Evolutionary conservation across 2,329 filamentous ascomycete species (phyloP), one percentile per base, ranked within the genome.

Genomic region (Xylaria sp.): DNA sequence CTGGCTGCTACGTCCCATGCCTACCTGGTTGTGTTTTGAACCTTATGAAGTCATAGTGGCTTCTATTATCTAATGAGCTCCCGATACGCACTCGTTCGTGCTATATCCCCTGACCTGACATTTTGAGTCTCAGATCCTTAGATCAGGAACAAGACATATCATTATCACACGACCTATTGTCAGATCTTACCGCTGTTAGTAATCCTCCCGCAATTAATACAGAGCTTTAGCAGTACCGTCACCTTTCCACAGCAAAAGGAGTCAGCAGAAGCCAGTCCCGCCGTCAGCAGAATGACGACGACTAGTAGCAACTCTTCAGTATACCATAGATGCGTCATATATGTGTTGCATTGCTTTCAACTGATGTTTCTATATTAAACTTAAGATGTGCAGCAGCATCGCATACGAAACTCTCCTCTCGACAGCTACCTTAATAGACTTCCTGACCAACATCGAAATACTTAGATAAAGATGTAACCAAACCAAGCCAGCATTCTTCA

Each of bases 271-370:
- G 17, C 15, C 39, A 42, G 39, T 42, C 15, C 20, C 13, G 39
- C n/a, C n/a, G n/a, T n/a, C n/a, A n/a, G n/a, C n/a, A n/a, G n/a
- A n/a, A n/a, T n/a, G n/a, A n/a, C n/a, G n/a, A 11, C 7, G 29
- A 31, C 29, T 3, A 31, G n/a, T 22, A 17, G 6, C 17, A 42
- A 42, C n/a, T n/a, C n/a, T n/a, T n/a, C n/a, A n/a, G n/a, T 42
- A 42, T 44, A 58, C 22, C 45, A 57, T 13, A n/a, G 7, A 11
- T 44, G 20, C 45, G 20, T 65, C 57, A 61, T 50, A 7, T 17
- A 27, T 25, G 39, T 57, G 7, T 20, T 20, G 9, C 20, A 45
- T 58, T 3, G 6, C 25, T 31, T 25, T 36, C 31, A 31, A 38
- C 47, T 49, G 27, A 42, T 20, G 6, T 49, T 13, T 29, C 22